Conservation (phyloP, 495 filamentous ascomycete genomes). For the Aspergillus sclerotiicarbonarius region DNA sequence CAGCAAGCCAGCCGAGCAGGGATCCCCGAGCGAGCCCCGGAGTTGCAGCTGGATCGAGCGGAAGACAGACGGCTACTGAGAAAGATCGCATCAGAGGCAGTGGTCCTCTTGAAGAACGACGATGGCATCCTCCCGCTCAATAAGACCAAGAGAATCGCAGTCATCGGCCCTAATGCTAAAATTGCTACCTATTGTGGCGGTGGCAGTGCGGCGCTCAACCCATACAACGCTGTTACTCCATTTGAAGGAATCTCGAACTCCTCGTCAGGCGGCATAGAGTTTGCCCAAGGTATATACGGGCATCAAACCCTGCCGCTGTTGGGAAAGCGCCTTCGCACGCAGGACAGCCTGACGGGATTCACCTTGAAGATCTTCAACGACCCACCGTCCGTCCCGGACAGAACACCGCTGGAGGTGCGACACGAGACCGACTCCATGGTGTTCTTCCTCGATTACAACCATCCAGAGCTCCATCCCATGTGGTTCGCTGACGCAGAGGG, state of each 20-base stretch:
- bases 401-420: constrained; percentile 47
- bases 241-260: constrained; percentile 57
- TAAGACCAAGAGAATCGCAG: constrained; percentile 55
- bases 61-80: constrained; percentile 62
- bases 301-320: constrained; percentile 57
- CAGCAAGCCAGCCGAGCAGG: constrained; percentile 56
- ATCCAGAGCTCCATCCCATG: constrained; percentile 44
- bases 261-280: constrained; percentile 36
- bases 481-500: constrained; percentile 61
- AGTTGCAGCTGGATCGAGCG: constrained; percentile 56
- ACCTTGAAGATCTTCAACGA: constrained; percentile 56
- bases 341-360: constrained; percentile 48
- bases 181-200: constrained; percentile 71
- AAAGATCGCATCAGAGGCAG: constrained; percentile 59
- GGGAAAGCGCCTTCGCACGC: constrained; percentile 41
- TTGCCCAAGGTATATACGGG: constrained; percentile 51
- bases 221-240: constrained; percentile 68
- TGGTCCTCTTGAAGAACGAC: constrained; percentile 76
- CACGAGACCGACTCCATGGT: constrained; percentile 47
- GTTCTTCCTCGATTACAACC: constrained; percentile 60
- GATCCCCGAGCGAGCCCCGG: constrained; percentile 52
- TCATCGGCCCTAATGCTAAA: constrained; percentile 79
- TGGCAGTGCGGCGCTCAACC: constrained; percentile 69
- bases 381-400: constrained; percentile 35
- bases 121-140: constrained; percentile 58